A percentile compares a stretch with the other conserved stretches of the same genome.
phyloP scores from a whole-genome alignment of 169 alveolate species.

The Perkinsus chesapeaki region DNA sequence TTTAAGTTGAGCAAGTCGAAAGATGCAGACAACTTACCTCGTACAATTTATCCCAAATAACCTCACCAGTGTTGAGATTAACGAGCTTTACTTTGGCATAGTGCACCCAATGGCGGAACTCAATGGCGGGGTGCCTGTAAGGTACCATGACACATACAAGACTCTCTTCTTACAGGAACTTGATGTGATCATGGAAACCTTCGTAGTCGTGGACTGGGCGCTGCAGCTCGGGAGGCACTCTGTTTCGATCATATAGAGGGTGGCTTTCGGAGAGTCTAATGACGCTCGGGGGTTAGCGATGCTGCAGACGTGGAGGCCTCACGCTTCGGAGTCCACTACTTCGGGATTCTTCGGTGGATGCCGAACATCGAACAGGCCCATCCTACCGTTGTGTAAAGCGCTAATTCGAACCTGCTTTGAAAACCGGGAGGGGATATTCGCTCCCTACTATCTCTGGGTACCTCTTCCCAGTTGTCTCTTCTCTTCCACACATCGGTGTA shows the following conservation, averaged over 20 bases:
- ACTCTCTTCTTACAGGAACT: neutral
- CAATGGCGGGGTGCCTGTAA: neutral
- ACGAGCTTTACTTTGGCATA: neutral
- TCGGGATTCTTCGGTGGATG: neutral
- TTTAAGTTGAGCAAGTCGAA: no score
- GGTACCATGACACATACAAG: neutral
- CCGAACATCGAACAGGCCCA: neutral
- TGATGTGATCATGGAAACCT: neutral
- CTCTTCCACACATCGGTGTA: neutral
- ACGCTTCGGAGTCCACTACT: neutral
- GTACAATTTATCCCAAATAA: neutral
- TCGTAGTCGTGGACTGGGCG: neutral
- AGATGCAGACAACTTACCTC: neutral
- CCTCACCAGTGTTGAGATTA: neutral
- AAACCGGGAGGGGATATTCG: neutral
- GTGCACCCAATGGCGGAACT: neutral
- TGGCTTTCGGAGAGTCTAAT: neutral
- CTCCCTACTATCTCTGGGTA: neutral
- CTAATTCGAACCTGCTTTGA: neutral
- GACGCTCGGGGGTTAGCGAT: neutral
- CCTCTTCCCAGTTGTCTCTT: neutral
- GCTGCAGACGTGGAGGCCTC: neutral
- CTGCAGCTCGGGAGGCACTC: neutral
- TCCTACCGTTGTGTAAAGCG: neutral
- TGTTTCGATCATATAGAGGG: neutral